Evolutionary conservation across 2,329 filamentous ascomycete genomes (phyloP), one percentile per base, ranked within the genome.

Genomic region (Ophiostoma angusticollis): DNA sequence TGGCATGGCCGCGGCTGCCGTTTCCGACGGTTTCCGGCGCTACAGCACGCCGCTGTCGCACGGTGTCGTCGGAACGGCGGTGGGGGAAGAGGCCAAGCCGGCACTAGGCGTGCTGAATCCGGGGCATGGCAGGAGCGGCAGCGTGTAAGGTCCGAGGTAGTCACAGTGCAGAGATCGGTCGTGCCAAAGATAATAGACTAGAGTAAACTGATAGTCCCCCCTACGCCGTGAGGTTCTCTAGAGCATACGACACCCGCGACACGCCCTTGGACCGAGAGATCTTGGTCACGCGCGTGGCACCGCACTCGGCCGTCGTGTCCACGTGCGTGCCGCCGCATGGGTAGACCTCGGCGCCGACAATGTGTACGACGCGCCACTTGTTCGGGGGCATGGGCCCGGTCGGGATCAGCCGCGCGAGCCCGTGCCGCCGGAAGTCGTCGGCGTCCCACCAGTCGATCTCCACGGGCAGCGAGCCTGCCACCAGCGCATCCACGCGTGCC

Each of bases 291-390:
- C 60, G 70, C 5, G 74, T 73, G 52, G 68, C 67, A 1, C 78
- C 74, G 49, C 70, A 75, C 43, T 67, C 48, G 41, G 68, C 63
- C 16, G 76, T 79, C 14, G 59, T 67, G 22, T 68, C 61, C 4
- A 84, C 79, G 61, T 85, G 81, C 19, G 80, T 85, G 0, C 80
- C 80, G 7, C 80, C 81, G 54, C 81, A 85, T 1, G 80, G 79
- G 60, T 85, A 84, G 19, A 69, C 69, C 48, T 79, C 81, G 0
- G 72, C 69, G 0, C 78, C 79, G 0, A 74, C 70, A 43, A 85
- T 81, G 42, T 73, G 69, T 18, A 84, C 79, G 0, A 84, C 76
- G 8, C 80, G 63, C 23, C 78, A 73, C 52, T 71, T 75, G 47
- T 70, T 18, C 0, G 58, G 57, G 8, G 62, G 60, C 44, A 58